Percentiles rank a stretch among this genome's conserved stretches.
phyloP scores from a whole-genome alignment of 305 asterid species.

The Fraxinus xanthoxyloides region DNA sequence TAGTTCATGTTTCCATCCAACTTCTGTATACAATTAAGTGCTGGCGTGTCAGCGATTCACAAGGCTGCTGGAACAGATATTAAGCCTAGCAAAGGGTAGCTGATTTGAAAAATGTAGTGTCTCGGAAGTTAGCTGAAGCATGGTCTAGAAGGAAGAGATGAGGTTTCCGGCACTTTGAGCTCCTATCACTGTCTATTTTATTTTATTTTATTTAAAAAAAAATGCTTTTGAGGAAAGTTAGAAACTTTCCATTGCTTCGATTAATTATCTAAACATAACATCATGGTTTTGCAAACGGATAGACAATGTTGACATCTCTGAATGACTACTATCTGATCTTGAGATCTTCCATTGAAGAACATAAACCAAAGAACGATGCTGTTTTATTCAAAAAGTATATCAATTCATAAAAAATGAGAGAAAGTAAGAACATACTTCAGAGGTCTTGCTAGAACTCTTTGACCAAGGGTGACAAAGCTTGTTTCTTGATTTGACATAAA shows the following conservation, averaged over 20 bases:
- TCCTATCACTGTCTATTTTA: background rate
- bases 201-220: background rate
- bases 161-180: background rate
- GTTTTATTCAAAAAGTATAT: background rate
- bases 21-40: background rate
- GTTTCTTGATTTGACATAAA: conserved; percentile 99
- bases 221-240: background rate
- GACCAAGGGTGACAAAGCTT: conserved; percentile 98
- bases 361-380: background rate
- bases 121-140: background rate
- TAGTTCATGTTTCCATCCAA: background rate
- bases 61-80: background rate
- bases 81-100: background rate
- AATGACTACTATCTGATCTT: background rate
- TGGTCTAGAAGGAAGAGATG: background rate
- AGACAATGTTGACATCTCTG: background rate
- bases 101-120: background rate
- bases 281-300: background rate
- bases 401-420: conserved; percentile 7
- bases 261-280: background rate
- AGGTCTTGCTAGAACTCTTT: conserved; percentile 97
- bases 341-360: conserved; percentile 3
- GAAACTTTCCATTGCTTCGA: background rate
- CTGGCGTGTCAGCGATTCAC: background rate
- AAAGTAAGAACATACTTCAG: conserved; percentile 62